Base-by-base conservation (phyloP, 306 rosid species). In the Sesbania bispinosa region DNA sequence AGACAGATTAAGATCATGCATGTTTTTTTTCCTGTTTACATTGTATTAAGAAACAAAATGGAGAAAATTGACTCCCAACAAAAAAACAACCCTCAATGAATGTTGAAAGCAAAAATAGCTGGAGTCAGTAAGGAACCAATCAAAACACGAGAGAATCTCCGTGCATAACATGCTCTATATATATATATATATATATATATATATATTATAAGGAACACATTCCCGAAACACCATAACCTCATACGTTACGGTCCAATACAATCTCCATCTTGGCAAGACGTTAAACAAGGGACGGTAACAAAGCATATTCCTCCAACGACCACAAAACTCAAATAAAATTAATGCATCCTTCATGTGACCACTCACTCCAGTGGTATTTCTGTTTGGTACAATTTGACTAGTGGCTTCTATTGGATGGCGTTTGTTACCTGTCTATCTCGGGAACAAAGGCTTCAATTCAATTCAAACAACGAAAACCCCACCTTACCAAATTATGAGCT, bases 231-330 rank as follows among this genome's bases (percentile, higher is more conserved):
- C 19, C 43, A 8, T 21, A 45, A 47, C 43, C 48, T 21, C 13
- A 35, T 20, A 9, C 11, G 21, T 41, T 42, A 6, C 10, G 38
- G 41, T 43, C 39, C 27, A 76, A 66, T 29, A 43, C 74, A 67
- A 59, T 8, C 38, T 4, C 18, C 66, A 67, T 32, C 67, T 14
- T 42, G 24, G 59, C 59, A 75, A 73, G 23, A 67, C 45, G 21
- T n/a, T n/a, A n/a, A n/a, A n/a, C n/a, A n/a, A n/a, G n/a, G n/a
- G n/a, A n/a, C n/a, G n/a, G n/a, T 35, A 50, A 52, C 32, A 51
- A 35, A 45, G 32, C 71, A 69, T 59, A 50, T 59, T 69, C 72
- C 62, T 51, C 36, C 71, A 76, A 63, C 63, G 46, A 75, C 77
- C 58, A 69, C 52, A 10, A 26, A 16, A 20, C 24, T 26, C 14